Evolutionary conservation across 1,139 yeast species (phyloP).

Genomic region (Tardiomyces digboiensis): DNA sequence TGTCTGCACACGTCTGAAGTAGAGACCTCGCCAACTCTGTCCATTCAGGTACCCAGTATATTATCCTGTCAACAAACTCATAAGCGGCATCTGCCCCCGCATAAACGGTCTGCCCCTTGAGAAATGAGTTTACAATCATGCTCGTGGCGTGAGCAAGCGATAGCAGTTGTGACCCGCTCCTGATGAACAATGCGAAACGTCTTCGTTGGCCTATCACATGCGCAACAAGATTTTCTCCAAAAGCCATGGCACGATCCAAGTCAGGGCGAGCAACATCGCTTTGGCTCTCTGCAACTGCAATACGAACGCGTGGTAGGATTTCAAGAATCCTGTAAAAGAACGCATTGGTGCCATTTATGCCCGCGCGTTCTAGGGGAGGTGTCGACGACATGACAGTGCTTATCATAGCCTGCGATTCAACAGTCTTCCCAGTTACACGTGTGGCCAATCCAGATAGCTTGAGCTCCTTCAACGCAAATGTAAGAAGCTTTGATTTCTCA

Average conservation of each 20-base stretch:
- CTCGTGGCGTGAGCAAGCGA: background rate
- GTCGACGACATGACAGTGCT: constrained; percentile 48
- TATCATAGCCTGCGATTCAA: constrained; percentile 51
- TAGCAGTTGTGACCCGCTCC: background rate
- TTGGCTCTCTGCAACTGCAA: constrained; percentile 44
- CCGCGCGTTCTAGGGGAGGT: constrained; percentile 33
- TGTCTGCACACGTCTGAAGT: background rate
- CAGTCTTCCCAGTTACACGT: constrained; percentile 54
- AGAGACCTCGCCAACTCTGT: constrained; percentile 8
- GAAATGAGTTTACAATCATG: background rate
- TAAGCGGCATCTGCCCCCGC: background rate
- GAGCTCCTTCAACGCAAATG: constrained; percentile 67
- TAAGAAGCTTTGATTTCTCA: constrained; percentile 69
- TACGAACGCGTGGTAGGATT: constrained; percentile 67
- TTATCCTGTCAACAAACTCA: constrained; percentile 1
- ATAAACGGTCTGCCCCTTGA: background rate
- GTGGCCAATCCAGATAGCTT: constrained; percentile 67
- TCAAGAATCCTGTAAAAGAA: constrained; percentile 68
- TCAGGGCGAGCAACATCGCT: constrained; percentile 72
- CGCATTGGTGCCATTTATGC: constrained; percentile 34
- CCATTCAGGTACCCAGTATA: constrained; percentile 13
- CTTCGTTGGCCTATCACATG: constrained; percentile 30
- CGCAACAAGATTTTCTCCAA: constrained; percentile 62
- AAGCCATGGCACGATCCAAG: constrained; percentile 68
- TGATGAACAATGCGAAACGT: background rate